A percentile compares a stretch with the other conserved stretches of the same genome.
These are phyloP conservation scores for Parastagonospora avenae DNA, from an alignment of 2,329 filamentous ascomycete species.

Conservation along the genomic window DNA sequence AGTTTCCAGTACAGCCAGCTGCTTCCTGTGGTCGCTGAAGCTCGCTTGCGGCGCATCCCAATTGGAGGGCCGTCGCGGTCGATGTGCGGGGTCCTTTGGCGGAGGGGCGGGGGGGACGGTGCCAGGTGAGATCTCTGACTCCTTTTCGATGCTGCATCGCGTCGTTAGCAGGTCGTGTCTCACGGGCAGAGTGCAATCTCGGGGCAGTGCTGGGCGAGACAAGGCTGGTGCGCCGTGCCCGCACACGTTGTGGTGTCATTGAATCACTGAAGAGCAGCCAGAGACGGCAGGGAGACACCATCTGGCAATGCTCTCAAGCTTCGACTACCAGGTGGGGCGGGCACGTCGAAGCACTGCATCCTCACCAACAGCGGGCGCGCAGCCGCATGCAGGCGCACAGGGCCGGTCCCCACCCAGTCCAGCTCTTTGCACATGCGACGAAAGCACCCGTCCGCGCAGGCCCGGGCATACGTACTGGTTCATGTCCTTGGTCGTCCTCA, in stretches of 20 bases:
- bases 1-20: constrained; percentile 70
- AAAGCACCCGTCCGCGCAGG: constrained; percentile 4
- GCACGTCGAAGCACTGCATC: constrained; percentile 21
- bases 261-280: neutral
- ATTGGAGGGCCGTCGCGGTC: constrained; percentile 50
- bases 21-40: constrained; percentile 72
- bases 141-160: constrained; percentile 50
- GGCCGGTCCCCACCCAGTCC: neutral
- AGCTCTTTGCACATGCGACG: constrained; percentile 10
- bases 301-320: neutral
- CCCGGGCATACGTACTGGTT: constrained; percentile 46
- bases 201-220: constrained; percentile 29
- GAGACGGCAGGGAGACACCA: constrained; percentile 8
- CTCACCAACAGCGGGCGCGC: constrained; percentile 21
- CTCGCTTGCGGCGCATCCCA: constrained; percentile 61
- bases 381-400: constrained; percentile 3
- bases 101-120: constrained; percentile 44
- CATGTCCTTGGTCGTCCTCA: constrained; percentile 62
- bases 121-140: constrained; percentile 51
- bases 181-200: constrained; percentile 16
- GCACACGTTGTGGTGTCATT: constrained; percentile 9
- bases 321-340: constrained; percentile 5
- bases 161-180: constrained; percentile 31
- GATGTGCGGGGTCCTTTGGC: constrained; percentile 42
- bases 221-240: constrained; percentile 24